A percentile compares a stretch with the other conserved stretches of the same genome.
Evolutionary conservation across 352 stramenopile species (phyloP).

Genomic region (Pythium scleroteichum): DNA sequence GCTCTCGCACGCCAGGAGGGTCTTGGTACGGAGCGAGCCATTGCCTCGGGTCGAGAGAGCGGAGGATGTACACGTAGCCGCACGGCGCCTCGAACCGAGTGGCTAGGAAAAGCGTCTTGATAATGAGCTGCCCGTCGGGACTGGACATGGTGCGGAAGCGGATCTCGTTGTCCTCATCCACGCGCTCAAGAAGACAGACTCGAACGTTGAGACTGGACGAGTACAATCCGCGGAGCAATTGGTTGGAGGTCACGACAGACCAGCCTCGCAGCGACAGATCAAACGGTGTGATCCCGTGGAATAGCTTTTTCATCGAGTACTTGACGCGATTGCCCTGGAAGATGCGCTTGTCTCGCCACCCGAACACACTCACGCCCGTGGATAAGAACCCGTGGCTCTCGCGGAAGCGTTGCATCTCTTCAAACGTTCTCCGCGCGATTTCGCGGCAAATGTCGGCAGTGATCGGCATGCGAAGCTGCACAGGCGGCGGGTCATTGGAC

Average conservation of each 20-base stretch:
- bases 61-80: constrained; percentile 12
- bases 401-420: constrained; percentile 17
- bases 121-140: constrained; percentile 1
- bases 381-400: constrained; percentile 17
- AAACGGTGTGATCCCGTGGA: constrained; percentile 17
- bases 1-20: constrained; percentile 9
- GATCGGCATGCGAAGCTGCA: constrained; percentile 1
- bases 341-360: constrained; percentile 33
- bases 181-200: constrained; percentile 8
- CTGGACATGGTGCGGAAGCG: constrained; percentile 16
- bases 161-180: constrained; percentile 27
- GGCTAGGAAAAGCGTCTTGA: constrained; percentile 26
- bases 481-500: no score
- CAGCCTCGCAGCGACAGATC: constrained; percentile 19
- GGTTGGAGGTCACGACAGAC: constrained; percentile 10
- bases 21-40: constrained; percentile 2
- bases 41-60: constrained; percentile 12
- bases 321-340: constrained; percentile 24
- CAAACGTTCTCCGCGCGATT: constrained; percentile 15
- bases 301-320: constrained; percentile 35
- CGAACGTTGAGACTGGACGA: constrained; percentile 14
- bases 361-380: constrained; percentile 32
- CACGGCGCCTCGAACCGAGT: constrained; percentile 15
- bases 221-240: constrained; percentile 18
- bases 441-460: constrained; percentile 3